These are phyloP conservation scores for Tylopilus felleus DNA, from an alignment of 768 basidiomycete genomes.

Conservation along the genomic window DNA sequence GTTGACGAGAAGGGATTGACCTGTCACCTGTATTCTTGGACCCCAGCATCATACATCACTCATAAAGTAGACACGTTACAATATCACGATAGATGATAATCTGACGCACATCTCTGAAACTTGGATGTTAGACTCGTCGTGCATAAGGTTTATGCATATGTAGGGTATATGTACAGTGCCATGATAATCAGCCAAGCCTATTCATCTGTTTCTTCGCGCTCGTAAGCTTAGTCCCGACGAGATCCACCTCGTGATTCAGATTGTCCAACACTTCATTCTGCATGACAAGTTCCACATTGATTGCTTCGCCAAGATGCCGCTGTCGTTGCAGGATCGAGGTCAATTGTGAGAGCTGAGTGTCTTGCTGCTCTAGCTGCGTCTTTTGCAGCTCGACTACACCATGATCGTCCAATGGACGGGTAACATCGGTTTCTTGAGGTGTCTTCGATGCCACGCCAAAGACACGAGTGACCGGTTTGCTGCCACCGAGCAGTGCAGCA, in stretches of 20 bases:
- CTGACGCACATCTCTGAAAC: constrained; percentile 7
- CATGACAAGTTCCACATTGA: constrained; percentile 71
- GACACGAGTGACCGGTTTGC: constrained; percentile 61
- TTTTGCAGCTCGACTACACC: constrained; percentile 81
- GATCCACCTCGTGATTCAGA: constrained; percentile 72
- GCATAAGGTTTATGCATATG: not conserved
- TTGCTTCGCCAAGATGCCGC: constrained; percentile 81
- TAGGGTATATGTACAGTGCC: constrained; percentile 23
- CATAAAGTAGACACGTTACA: constrained; percentile 30
- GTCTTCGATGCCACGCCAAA: constrained; percentile 62
- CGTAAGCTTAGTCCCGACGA: constrained; percentile 74
- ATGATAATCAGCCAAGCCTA: constrained; percentile 51
- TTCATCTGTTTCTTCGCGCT: constrained; percentile 80
- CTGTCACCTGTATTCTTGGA: not conserved
- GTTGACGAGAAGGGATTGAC: constrained; percentile 38
- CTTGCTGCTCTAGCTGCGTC: constrained; percentile 79
- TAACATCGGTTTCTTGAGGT: constrained; percentile 78
- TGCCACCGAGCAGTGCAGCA: constrained; percentile 57
- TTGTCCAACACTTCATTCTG: constrained; percentile 89
- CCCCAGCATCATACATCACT: constrained; percentile 12
- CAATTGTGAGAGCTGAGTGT: constrained; percentile 73
- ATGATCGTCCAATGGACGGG: constrained; percentile 81
- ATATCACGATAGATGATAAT: constrained; percentile 17
- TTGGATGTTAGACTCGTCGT: constrained; percentile 1
- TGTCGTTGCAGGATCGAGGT: constrained; percentile 83